phyloP scores from a whole-genome alignment of 225 moss, liverwort and hornwort species.

The Polytrichum formosum region DNA sequence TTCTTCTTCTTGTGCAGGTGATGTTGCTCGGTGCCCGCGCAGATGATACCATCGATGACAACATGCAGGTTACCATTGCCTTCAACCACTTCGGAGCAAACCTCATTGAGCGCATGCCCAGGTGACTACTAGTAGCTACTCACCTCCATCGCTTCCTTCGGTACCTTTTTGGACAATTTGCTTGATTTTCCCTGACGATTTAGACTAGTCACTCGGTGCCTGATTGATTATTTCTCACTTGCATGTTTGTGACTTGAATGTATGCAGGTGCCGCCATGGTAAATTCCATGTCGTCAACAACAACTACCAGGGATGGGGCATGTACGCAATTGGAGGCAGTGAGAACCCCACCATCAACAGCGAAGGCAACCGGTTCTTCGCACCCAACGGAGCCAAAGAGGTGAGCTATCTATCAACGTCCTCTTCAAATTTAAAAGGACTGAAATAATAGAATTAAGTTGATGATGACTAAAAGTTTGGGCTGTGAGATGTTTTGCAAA shows the following conservation, averaged over 20 bases:
- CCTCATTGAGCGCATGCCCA: constrained; percentile 40
- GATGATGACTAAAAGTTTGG: background rate
- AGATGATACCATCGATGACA: constrained; percentile 16
- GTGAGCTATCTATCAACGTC: constrained; percentile 7
- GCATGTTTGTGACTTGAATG: background rate
- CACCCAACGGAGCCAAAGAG: constrained; percentile 41
- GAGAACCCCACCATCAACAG: constrained; percentile 73
- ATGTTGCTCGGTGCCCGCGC: constrained; percentile 48
- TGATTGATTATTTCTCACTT: background rate
- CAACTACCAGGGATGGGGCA: constrained; percentile 71
- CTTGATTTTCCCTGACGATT: background rate
- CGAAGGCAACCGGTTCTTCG: constrained; percentile 75
- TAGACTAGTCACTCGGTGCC: background rate
- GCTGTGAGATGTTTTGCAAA: background rate
- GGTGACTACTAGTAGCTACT: constrained; percentile 14
- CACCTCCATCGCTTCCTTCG: background rate
- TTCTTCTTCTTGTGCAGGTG: constrained; percentile 10
- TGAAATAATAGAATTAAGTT: background rate
- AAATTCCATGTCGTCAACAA: constrained; percentile 88
- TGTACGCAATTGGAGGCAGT: constrained; percentile 90
- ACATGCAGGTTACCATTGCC: constrained; percentile 36
- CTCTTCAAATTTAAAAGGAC: background rate
- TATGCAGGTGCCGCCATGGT: constrained; percentile 69
- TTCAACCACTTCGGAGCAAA: constrained; percentile 42
- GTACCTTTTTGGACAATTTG: background rate